These are phyloP conservation scores for Pseudomassariella vexata DNA, from an alignment of 2,329 filamentous ascomycete species.

Conservation along the genomic window DNA sequence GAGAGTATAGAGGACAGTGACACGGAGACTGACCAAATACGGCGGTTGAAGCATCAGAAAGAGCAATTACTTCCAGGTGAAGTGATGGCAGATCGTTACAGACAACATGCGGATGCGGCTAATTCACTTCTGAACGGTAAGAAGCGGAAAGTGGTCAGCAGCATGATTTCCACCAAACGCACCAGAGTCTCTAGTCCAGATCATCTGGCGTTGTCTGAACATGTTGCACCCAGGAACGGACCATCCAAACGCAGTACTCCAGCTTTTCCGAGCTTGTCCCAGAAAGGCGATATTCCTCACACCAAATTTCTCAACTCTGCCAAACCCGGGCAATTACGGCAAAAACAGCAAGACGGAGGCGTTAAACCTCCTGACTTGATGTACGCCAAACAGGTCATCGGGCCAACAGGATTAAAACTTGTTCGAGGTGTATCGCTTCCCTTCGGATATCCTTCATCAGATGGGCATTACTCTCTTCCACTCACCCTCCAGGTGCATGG, in stretches of 20 bases:
- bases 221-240: too few species aligned
- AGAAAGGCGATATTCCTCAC: too few species aligned
- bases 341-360: background rate
- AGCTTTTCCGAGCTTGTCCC: too few species aligned
- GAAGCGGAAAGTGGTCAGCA: background rate
- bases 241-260: too few species aligned
- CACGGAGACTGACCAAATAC: background rate
- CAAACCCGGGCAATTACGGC: too few species aligned
- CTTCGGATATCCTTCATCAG: slow-evolving; percentile 15
- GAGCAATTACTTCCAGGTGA: background rate
- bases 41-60: background rate
- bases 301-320: too few species aligned
- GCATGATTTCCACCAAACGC: background rate
- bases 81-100: background rate
- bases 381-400: background rate
- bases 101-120: background rate
- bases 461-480: slow-evolving; percentile 4
- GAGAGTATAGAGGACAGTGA: slow-evolving; percentile 1
- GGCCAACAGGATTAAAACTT: too few species aligned
- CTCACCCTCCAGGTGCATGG: slow-evolving; percentile 15
- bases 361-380: background rate
- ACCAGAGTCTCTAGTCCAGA: background rate
- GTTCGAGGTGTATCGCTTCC: too few species aligned
- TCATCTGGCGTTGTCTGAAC: too few species aligned
- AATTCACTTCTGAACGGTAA: background rate